phyloP scores from a whole-genome alignment of 1,139 yeast species.

The Suhomyces atakaporum region DNA sequence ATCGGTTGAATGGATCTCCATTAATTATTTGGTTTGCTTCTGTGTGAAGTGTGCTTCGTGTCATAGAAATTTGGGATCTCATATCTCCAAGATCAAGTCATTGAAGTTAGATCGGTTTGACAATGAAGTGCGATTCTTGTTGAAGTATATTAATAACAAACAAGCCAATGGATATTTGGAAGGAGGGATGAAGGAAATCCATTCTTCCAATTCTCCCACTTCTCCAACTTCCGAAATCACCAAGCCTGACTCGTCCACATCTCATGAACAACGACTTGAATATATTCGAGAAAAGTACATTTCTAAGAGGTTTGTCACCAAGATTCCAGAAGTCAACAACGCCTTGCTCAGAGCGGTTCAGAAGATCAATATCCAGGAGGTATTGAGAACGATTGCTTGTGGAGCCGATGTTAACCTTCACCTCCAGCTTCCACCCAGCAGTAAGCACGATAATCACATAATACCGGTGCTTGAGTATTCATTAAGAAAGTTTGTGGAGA shows the following conservation, averaged over 20 bases:
- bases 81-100: constrained; percentile 51
- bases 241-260: constrained; percentile 33
- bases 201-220: constrained; percentile 3
- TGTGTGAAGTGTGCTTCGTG: constrained; percentile 81
- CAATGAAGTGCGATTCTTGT: constrained; percentile 40
- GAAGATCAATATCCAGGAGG: constrained; percentile 47
- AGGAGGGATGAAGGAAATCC: constrained; percentile 13
- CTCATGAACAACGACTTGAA: constrained; percentile 36
- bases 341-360: constrained; percentile 49
- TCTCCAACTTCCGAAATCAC: constrained; percentile 1
- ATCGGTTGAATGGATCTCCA: constrained; percentile 85
- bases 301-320: constrained; percentile 36
- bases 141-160: constrained; percentile 45
- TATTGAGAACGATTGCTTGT: constrained; percentile 49
- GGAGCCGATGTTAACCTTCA: constrained; percentile 51
- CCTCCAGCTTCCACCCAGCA: constrained; percentile 30
- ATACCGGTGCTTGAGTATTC: constrained; percentile 63
- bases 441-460: constrained; percentile 23
- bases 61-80: constrained; percentile 55
- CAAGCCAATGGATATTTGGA: constrained; percentile 43
- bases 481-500: constrained; percentile 48
- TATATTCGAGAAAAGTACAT: constrained; percentile 57
- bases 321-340: constrained; percentile 28
- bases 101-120: constrained; percentile 53
- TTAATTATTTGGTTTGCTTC: constrained; percentile 68